Evolutionary conservation across 2,329 filamentous ascomycete genomes (phyloP).

Genomic region (Hypoxylon sp.): DNA sequence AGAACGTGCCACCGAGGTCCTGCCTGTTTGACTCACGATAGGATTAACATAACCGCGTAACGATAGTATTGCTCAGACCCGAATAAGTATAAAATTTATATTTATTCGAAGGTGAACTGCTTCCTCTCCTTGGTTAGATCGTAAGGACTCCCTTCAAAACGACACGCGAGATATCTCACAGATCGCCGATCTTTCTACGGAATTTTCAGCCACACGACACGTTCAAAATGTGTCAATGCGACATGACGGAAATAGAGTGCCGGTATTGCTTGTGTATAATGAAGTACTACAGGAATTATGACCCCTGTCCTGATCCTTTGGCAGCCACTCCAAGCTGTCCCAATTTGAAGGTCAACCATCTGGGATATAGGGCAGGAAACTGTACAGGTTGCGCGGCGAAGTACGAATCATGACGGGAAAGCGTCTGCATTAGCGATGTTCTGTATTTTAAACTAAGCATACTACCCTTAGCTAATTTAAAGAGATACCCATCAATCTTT

Average conservation of each 20-base stretch:
- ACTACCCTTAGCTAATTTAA: background rate
- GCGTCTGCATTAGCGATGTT: background rate
- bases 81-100: background rate
- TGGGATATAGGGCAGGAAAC: background rate
- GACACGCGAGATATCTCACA: background rate
- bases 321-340: slow-evolving; percentile 8
- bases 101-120: background rate
- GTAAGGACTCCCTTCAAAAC: background rate
- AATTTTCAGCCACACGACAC: background rate
- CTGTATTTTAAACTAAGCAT: too few species aligned
- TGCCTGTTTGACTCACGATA: background rate
- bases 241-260: slow-evolving; percentile 3
- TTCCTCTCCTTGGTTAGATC: background rate
- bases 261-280: background rate
- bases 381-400: background rate
- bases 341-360: slow-evolving; percentile 11
- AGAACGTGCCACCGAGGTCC: too few species aligned
- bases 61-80: too few species aligned
- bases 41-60: background rate
- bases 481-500: background rate
- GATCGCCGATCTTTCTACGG: background rate
- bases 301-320: background rate
- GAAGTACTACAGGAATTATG: slow-evolving; percentile 9
- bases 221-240: slow-evolving; percentile 20
- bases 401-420: background rate